Evolutionary conservation across 2,329 filamentous ascomycete genomes (phyloP).

Genomic region (Monilinia vaccinii-corymbosi): DNA sequence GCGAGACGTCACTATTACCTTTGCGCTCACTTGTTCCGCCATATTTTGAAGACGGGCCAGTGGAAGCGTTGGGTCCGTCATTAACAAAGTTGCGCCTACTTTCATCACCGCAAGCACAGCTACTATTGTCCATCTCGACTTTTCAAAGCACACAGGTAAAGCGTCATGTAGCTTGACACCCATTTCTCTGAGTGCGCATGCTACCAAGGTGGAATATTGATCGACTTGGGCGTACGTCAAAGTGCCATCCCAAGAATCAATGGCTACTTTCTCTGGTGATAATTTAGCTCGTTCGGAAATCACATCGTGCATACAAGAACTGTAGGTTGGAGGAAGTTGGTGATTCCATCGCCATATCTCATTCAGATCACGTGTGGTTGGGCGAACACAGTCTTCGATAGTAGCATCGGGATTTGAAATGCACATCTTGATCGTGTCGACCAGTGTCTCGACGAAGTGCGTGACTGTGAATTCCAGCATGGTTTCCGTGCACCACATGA

Average conservation of each 20-base stretch:
- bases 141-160: slow-evolving; percentile 28
- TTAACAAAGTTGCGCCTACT: slow-evolving; percentile 26
- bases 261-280: slow-evolving; percentile 18
- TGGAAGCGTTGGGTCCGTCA: slow-evolving; percentile 27
- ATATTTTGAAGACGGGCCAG: slow-evolving; percentile 19
- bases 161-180: slow-evolving; percentile 14
- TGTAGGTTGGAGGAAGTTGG: slow-evolving; percentile 34
- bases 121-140: slow-evolving; percentile 25
- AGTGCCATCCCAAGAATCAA: slow-evolving; percentile 22
- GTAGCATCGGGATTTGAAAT: slow-evolving; percentile 25
- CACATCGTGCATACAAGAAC: slow-evolving; percentile 22
- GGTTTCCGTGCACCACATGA: slow-evolving; percentile 32
- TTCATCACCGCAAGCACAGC: slow-evolving; percentile 27
- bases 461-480: slow-evolving; percentile 33
- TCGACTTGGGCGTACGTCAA: slow-evolving; percentile 22
- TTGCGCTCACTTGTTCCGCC: slow-evolving; percentile 6
- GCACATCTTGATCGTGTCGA: slow-evolving; percentile 33
- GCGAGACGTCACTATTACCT: slow-evolving; percentile 12
- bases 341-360: slow-evolving; percentile 42
- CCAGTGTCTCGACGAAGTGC: slow-evolving; percentile 35
- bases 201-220: slow-evolving; percentile 15
- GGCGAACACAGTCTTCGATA: slow-evolving; percentile 30
- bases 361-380: slow-evolving; percentile 33
- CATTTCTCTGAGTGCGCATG: slow-evolving; percentile 17
- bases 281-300: slow-evolving; percentile 13